Conservation (phyloP, 345 rosid species). For the Heritiera fomes region DNA sequence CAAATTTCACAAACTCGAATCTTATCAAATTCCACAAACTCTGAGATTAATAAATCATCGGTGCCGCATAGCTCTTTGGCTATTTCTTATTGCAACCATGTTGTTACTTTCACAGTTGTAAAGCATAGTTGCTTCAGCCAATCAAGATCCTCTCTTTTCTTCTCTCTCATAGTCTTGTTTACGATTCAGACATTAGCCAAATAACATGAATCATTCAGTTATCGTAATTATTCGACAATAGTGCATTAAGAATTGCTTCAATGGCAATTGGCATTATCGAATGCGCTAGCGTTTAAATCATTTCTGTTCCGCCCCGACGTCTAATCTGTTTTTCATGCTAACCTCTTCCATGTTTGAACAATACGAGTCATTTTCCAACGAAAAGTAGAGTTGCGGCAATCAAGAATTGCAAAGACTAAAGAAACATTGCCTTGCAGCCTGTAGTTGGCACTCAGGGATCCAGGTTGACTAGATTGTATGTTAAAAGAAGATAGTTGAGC, state of each 20-base stretch:
- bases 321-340: not conserved
- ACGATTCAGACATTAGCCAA: not conserved
- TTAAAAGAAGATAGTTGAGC: too few species aligned
- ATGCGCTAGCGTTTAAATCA: not conserved
- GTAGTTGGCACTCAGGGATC: too few species aligned
- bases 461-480: too few species aligned
- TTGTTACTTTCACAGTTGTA: slow-evolving; percentile 1
- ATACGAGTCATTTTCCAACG: not conserved
- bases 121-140: not conserved
- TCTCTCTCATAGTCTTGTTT: not conserved
- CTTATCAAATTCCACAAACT: too few species aligned
- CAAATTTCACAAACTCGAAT: too few species aligned
- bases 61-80: not conserved
- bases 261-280: slow-evolving; percentile 4
- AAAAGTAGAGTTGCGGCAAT: not conserved
- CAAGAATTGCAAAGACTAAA: too few species aligned
- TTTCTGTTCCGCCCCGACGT: not conserved
- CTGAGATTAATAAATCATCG: too few species aligned
- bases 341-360: not conserved
- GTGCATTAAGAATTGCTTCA: not conserved
- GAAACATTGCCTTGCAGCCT: not conserved
- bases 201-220: not conserved
- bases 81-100: not conserved
- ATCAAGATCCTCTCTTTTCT: not conserved
- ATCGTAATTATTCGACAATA: not conserved